Base-by-base conservation (phyloP, 192 early-diverging fungal genomes). In the Thoreauomyces humboldtii region DNA sequence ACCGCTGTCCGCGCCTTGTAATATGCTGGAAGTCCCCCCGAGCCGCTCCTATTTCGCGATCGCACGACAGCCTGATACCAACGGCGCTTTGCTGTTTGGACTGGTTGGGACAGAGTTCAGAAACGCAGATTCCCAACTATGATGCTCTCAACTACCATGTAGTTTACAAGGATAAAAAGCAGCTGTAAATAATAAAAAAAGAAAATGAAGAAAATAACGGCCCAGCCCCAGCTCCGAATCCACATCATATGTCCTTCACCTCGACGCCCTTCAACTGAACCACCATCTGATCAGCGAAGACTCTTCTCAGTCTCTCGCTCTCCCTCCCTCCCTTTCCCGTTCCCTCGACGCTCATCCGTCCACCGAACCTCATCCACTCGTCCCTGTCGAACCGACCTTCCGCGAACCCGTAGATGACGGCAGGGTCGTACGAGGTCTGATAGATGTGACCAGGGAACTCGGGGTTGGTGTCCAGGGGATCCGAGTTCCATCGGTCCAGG, bases 371-470 rank as follows among this genome's bases (percentile, higher is more conserved):
- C 34, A 56, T 15, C 66, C 66, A 68, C 33, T 37, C 58, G 5
- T 46, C 44, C 51, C 17, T 5, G 19, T 46, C 56, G 48, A 59
- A 50, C 0, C 46, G 7, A 11, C 35, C 57, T 12, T 11, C 11
- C 32, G 19, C 57, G 31, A 63, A 50, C 27, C 24, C 34, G 33
- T 68, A 68, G 9, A 34, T 45, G 12, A 12, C 7, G 3, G 21
- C 45, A n/a, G 57, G 55, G 19, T 17, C 11, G 28, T 68, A 68
- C 22, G 17, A 17, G 19, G 38, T 68, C 55, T 68, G 45, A 36
- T 60, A 68, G 11, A 68, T 12, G 35, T 68, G 60, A 7, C 56
- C 66, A 7, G 66, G 66, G 35, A 68, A 50, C 28, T 58, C 55
- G 4, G 7, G 0, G 4, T 66, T 37, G 17, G 19, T 34, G 0